A percentile compares a stretch with the other conserved stretches of the same genome.
phyloP scores from a whole-genome alignment of 371 early-diverging fungal species.

The Amoeboaphelidium occidentale region DNA sequence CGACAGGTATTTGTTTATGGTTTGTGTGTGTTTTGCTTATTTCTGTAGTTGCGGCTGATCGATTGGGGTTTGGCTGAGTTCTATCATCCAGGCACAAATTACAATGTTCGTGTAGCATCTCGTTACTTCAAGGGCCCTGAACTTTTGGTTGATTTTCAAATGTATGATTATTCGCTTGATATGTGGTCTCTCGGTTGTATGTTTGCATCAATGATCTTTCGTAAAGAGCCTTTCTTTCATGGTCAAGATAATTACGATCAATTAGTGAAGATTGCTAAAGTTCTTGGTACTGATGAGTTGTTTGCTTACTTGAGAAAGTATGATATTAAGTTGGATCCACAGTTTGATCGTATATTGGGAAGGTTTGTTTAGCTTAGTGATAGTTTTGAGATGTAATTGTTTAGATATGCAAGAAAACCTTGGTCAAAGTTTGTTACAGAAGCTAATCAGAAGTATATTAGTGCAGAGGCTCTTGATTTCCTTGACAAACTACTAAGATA shows the following conservation, averaged over 20 bases:
- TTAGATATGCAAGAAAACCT: conserved; percentile 68
- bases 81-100: conserved; percentile 89
- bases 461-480: conserved; percentile 76
- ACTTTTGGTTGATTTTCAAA: conserved; percentile 87
- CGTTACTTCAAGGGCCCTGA: conserved; percentile 99
- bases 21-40: no score
- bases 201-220: conserved; percentile 96
- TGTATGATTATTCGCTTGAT: conserved; percentile 97
- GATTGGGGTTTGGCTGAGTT: conserved; percentile 99
- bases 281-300: conserved; percentile 82
- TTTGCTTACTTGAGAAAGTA: conserved; percentile 81
- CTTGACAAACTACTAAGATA: conserved; percentile 79
- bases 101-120: conserved; percentile 96
- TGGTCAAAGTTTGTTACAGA: conserved; percentile 72
- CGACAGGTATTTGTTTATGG: conserved; percentile 18
- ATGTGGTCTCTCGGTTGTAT: conserved; percentile 99
- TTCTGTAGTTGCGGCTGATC: conserved; percentile 84
- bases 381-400: not conserved
- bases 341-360: conserved; percentile 57
- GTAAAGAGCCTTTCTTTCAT: conserved; percentile 96
- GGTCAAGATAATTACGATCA: conserved; percentile 96
- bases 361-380: conserved; percentile 7
- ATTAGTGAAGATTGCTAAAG: conserved; percentile 87
- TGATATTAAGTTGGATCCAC: conserved; percentile 62
- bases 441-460: conserved; percentile 73